Evolutionary conservation across 2,329 filamentous ascomycete genomes (phyloP), one percentile per base, ranked within the genome.

Genomic region (Alternaria sp.): DNA sequence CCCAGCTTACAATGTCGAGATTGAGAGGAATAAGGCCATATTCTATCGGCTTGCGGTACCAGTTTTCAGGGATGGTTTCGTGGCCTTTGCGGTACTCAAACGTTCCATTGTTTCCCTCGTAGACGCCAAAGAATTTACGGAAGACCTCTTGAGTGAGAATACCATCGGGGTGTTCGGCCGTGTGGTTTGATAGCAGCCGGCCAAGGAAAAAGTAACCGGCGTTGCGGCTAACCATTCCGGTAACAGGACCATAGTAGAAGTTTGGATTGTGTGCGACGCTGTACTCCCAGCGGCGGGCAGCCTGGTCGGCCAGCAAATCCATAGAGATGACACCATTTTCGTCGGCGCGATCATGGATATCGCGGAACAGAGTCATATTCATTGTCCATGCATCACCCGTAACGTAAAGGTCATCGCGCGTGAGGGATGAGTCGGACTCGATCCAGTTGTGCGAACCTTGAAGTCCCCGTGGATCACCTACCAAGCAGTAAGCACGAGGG

Each of bases 191-290:
- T 69, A 76, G 81, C 77, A 60, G 71, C 73, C 82, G 63, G 18
- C 43, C 32, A 18, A 54, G 22, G 26, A 64, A 70, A 30, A 65
- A 51, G 47, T 70, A 62, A 6, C 81, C 84, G 12, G 84, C 83
- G 48, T 84, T 83, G 0, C 82, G 80, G 7, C 79, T 80, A 20
- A 85, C 69, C 53, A 84, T 75, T 14, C 85, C 84, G 2, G 82
- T 84, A 54, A 83, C 81, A 1, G 84, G 85, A 1, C 84, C 84
- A 52, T 83, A 85, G 74, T 84, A 87, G 70, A 86, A 86, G 48
- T 83, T 77, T 0, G 84, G 84, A 67, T 87, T 87, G 26, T 79
- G 81, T 24, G 75, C 71, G 9, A 85, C 80, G 41, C 79, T 82
- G 65, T 86, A 75, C 14, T 83, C 64, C 67, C 83, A 84, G 3